These are phyloP conservation scores for Boletus semigastroideus DNA, from an alignment of 1,284 basidiomycete genomes.

Conservation along the genomic window DNA sequence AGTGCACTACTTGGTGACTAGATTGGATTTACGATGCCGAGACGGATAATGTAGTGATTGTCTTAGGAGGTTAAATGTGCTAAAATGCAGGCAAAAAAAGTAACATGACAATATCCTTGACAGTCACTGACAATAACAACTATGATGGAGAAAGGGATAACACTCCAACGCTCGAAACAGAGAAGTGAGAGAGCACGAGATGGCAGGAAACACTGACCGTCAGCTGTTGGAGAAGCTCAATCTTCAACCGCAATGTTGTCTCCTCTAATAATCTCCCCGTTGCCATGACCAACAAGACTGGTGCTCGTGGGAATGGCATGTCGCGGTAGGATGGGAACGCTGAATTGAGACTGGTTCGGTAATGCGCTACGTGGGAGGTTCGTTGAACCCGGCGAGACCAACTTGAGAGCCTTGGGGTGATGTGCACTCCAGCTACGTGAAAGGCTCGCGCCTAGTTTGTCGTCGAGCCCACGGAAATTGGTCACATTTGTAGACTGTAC, in stretches of 20 bases:
- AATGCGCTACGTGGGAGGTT: constrained; percentile 56
- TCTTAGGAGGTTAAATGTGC: constrained; percentile 10
- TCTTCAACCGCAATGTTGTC: constrained; percentile 27
- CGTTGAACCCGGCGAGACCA: constrained; percentile 32
- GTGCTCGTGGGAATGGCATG: constrained; percentile 1
- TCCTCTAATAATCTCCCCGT: constrained; percentile 16
- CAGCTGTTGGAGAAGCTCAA: constrained; percentile 30
- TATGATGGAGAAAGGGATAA: background rate
- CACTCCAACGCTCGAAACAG: constrained; percentile 2
- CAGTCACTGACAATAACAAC: constrained; percentile 10
- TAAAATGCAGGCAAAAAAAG: constrained; percentile 19
- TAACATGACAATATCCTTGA: constrained; percentile 21
- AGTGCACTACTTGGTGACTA: constrained; percentile 19
- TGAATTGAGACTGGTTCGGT: constrained; percentile 50
- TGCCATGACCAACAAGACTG: constrained; percentile 7
- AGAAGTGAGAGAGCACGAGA: background rate
- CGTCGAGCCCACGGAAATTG: constrained; percentile 36
- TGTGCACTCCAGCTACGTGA: constrained; percentile 62
- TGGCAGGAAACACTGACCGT: constrained; percentile 9
- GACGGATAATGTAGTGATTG: constrained; percentile 29
- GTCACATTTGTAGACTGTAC: constrained; percentile 7
- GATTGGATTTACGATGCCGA: constrained; percentile 28
- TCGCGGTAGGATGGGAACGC: constrained; percentile 34
- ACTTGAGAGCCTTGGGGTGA: constrained; percentile 43
- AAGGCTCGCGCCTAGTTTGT: constrained; percentile 50